These are phyloP conservation scores for Powellomyces hirtus DNA, from an alignment of 192 early-diverging fungal genomes.

Conservation along the genomic window DNA sequence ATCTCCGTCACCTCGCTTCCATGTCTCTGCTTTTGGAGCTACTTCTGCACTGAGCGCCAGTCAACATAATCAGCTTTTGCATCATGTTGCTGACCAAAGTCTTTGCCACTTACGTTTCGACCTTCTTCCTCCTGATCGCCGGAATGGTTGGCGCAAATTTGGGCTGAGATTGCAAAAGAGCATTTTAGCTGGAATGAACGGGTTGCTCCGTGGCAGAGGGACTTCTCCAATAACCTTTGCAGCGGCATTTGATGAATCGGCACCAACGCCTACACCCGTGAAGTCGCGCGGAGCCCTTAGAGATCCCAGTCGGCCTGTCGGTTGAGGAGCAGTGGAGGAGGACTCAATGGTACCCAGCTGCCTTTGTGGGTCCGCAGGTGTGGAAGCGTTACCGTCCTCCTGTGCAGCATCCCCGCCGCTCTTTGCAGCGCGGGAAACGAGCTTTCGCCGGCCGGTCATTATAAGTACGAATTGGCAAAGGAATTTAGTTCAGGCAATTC, in stretches of 20 bases:
- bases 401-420: not conserved
- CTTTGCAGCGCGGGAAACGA: no score
- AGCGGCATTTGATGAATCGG: not conserved
- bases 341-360: slow-evolving; percentile 9
- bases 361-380: not conserved
- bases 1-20: slow-evolving; percentile 26
- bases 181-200: no score
- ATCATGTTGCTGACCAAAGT: not conserved
- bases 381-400: not conserved
- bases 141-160: slow-evolving; percentile 63
- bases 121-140: slow-evolving; percentile 20
- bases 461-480: no score
- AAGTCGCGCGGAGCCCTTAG: not conserved
- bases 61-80: not conserved
- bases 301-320: slow-evolving; percentile 6
- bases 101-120: slow-evolving; percentile 37
- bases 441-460: no score
- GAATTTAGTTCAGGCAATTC: no score
- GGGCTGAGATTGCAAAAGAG: slow-evolving; percentile 39
- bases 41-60: no score
- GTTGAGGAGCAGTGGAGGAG: not conserved
- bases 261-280: not conserved
- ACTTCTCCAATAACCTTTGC: not conserved
- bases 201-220: not conserved
- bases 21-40: no score